A percentile compares a stretch with the other conserved stretches of the same genome.
Evolutionary conservation across 495 filamentous ascomycete genomes (phyloP).

Genomic region (Hypoxylon fragiforme): DNA sequence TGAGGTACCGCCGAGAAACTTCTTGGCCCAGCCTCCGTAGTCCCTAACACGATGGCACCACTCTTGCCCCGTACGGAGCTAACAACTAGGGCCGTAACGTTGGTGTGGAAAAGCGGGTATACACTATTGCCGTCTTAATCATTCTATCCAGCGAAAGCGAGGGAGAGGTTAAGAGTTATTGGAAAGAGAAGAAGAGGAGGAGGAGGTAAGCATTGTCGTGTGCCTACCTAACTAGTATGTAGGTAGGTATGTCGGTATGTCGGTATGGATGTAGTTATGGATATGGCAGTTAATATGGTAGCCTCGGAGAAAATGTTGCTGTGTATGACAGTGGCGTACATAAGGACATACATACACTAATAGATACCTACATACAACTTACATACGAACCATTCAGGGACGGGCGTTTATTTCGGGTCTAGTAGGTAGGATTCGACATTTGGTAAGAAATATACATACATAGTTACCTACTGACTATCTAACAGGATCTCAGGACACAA

Average conservation of each 20-base stretch:
- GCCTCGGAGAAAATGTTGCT: slow-evolving; percentile 22
- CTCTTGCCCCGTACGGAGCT: slow-evolving; percentile 30
- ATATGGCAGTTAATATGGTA: no score
- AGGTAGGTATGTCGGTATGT: not conserved
- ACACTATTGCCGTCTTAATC: slow-evolving; percentile 28
- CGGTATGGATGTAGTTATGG: no score
- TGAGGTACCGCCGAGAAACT: slow-evolving; percentile 5
- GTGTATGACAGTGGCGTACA: slow-evolving; percentile 10
- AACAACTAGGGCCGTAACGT: slow-evolving; percentile 33
- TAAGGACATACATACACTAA: not conserved
- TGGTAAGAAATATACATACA: not conserved
- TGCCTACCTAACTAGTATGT: not conserved
- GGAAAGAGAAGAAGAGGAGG: slow-evolving; percentile 1
- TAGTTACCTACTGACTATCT: no score
- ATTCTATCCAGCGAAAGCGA: no score
- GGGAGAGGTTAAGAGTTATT: no score
- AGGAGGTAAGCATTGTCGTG: not conserved
- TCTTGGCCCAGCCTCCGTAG: slow-evolving; percentile 20
- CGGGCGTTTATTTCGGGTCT: slow-evolving; percentile 30
- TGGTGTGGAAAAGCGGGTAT: slow-evolving; percentile 28
- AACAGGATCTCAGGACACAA: no score
- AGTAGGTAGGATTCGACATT: no score
- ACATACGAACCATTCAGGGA: slow-evolving; percentile 22
- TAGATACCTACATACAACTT: not conserved
- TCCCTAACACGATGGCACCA: slow-evolving; percentile 30